Evolutionary conservation across 176 grass and related monocot genomes (phyloP).

Genomic region (Eremochloa ophiuroides): DNA sequence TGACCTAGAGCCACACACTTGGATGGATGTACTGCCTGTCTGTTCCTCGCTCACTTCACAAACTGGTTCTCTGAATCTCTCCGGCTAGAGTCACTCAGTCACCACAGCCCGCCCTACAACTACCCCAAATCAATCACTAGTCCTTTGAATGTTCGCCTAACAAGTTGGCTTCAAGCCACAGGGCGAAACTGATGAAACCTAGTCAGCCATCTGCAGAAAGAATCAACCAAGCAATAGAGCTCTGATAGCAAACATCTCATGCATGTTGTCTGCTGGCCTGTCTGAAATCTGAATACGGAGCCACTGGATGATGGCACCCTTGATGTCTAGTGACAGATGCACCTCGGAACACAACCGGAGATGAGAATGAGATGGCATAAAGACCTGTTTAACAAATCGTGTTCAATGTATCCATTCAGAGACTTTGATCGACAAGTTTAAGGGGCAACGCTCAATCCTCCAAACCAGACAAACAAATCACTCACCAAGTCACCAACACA

Average conservation of each 20-base stretch:
- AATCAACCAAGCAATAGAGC: neutral
- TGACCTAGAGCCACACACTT: neutral
- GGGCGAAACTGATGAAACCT: neutral
- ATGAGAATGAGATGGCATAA: neutral
- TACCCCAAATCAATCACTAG: neutral
- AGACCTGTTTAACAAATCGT: neutral
- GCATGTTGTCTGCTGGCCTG: neutral
- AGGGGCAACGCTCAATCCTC: neutral
- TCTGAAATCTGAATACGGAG: neutral
- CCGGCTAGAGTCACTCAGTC: neutral
- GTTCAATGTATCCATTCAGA: neutral
- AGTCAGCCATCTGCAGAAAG: neutral
- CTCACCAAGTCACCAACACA: neutral
- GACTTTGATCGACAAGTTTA: neutral
- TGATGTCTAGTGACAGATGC: neutral
- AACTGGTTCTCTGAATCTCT: conserved; percentile 18
- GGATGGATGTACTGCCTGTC: neutral
- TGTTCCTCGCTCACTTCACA: neutral
- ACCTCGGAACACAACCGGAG: neutral
- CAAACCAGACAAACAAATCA: neutral
- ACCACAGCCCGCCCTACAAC: neutral
- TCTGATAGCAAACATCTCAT: neutral
- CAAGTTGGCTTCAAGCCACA: conserved; percentile 1
- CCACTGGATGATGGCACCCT: neutral
- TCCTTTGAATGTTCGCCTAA: neutral